Evolutionary conservation across 129 eudicot species (phyloP), one percentile per base, ranked within the genome.

Genomic region (Kitagawia praeruptora): DNA sequence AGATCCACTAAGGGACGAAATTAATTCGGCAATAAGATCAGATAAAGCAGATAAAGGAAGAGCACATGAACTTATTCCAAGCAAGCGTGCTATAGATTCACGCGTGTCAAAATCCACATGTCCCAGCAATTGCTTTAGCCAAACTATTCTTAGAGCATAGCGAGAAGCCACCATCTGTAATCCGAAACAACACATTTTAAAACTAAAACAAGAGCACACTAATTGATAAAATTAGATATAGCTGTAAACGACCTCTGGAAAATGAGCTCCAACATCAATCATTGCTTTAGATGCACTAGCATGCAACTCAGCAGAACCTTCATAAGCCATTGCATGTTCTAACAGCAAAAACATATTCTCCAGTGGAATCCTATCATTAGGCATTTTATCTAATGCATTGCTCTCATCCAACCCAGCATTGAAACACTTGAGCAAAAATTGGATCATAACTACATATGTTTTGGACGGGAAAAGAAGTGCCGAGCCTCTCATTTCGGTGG

Each of bases 301-400:
- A 86, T 92, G 97, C 90, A 95, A 85, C 85, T 95, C 93, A 76
- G 88, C 89, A 78, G 97, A 95, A 54, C 98, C 96, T 82, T 92
- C 91, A 76, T 88, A 85, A 15, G 91, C 92, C 97, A 95, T 87
- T 49, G 97, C 97, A 90, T 95, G 93, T 84, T 95, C 98, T 75
- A 92, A 73, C 73, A 95, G 85, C 79, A 87, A 87, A 85, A 92
- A 92, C 81, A 95, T 83, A 54, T 73, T 86, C 75, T 89, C 98
- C 77, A 90, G 79, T 34, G 92, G 80, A 73, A 82, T 78, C 75
- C 53, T 77, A 78, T 84, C 78, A 64, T 88, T 88, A n/a, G 90
- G 37, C 31, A 78, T 70, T 80, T 66, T 81, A 74, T 87, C 89
- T 25, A 79, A 46, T 70, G 78, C 74, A 75, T 53, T 82, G 45